A percentile compares a stretch with the other conserved stretches of the same genome.
Conservation (phyloP, 2,329 filamentous ascomycete genomes). For the Pyrenophora seminiperda region DNA sequence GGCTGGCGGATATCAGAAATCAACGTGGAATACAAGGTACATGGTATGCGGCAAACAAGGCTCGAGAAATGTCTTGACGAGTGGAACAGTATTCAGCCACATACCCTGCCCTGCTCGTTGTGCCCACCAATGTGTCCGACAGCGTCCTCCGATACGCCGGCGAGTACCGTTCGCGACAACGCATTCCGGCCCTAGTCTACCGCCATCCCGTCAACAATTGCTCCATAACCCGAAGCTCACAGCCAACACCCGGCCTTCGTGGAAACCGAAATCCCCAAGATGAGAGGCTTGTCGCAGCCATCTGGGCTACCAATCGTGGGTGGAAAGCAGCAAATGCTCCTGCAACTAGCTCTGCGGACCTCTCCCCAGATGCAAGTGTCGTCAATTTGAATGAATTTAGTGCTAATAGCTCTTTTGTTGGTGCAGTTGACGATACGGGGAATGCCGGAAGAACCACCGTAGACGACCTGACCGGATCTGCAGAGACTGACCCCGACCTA, state of each 20-base stretch:
- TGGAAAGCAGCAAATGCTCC: slow-evolving; percentile 39
- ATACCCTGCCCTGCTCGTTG: slow-evolving; percentile 82
- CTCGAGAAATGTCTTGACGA: slow-evolving; percentile 17
- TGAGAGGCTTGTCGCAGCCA: slow-evolving; percentile 89
- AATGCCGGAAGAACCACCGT: slow-evolving; percentile 23
- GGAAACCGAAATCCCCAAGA: slow-evolving; percentile 93
- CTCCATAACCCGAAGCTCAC: slow-evolving; percentile 92
- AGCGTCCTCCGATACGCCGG: slow-evolving; percentile 94
- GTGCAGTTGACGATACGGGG: slow-evolving; percentile 34
- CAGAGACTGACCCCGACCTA: slow-evolving; percentile 44
- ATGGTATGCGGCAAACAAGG: slow-evolving; percentile 2
- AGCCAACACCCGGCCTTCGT: slow-evolving; percentile 84
- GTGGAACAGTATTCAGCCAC: slow-evolving; percentile 76
- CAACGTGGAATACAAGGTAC: slow-evolving; percentile 79
- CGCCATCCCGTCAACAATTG: slow-evolving; percentile 97
- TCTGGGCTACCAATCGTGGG: slow-evolving; percentile 71
- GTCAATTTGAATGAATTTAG: slow-evolving; percentile 40
- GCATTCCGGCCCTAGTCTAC: slow-evolving; percentile 89
- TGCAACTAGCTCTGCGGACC: slow-evolving; percentile 28
- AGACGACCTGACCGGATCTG: slow-evolving; percentile 39
- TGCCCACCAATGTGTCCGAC: slow-evolving; percentile 91
- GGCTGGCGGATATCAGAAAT: slow-evolving; percentile 91
- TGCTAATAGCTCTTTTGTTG: slow-evolving; percentile 44
- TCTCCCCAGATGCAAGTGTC: slow-evolving; percentile 42
- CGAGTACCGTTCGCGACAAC: slow-evolving; percentile 82